Evolutionary conservation across 768 basidiomycete genomes (phyloP).

Genomic region (Rhodotorula toruloides): DNA sequence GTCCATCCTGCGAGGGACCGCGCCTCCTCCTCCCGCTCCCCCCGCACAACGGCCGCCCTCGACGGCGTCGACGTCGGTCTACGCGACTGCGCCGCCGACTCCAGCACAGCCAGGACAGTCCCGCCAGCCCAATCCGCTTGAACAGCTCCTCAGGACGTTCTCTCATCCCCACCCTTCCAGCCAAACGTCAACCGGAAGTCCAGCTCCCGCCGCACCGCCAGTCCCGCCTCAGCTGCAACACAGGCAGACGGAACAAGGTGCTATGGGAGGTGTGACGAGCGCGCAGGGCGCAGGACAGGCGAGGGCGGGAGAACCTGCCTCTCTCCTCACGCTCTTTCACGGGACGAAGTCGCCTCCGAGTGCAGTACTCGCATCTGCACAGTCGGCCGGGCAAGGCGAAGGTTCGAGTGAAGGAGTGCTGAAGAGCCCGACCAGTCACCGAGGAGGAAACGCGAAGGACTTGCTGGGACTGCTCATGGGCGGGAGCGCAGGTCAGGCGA

Average conservation of each 20-base stretch:
- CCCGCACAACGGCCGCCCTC: neutral
- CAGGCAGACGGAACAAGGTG: no score
- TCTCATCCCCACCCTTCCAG: neutral
- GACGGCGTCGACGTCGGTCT: neutral
- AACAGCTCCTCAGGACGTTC: neutral
- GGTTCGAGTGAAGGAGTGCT: neutral
- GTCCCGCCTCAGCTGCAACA: no score
- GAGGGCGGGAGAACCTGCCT: no score
- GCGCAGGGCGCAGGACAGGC: no score
- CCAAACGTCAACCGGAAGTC: neutral
- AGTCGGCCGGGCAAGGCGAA: no score
- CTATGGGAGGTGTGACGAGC: no score
- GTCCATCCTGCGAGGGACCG: slow-evolving; percentile 2
- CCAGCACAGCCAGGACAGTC: no score
- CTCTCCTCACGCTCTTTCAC: no score
- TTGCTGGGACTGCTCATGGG: neutral
- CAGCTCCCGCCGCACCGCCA: neutral
- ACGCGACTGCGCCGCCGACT: neutral
- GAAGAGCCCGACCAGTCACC: neutral
- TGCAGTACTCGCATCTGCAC: no score
- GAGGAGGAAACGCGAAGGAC: neutral
- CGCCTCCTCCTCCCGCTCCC: neutral
- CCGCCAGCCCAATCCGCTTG: neutral
- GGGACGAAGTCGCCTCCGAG: no score
- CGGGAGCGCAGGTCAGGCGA: neutral